Conservation (phyloP, 1,139 yeast species). For the Wickerhamomyces sp. region DNA sequence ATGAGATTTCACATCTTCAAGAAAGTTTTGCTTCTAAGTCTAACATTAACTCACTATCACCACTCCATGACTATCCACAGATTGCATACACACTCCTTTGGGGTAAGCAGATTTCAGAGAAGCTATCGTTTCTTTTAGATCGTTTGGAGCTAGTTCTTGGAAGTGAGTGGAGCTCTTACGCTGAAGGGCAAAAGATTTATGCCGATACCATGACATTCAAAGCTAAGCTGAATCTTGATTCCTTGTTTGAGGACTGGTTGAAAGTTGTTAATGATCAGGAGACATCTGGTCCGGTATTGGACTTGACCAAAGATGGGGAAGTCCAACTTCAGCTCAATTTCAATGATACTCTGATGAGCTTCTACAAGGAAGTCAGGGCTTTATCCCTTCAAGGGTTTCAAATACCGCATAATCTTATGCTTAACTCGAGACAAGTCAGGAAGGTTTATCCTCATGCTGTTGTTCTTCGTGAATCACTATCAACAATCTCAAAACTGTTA, state of each 20-base stretch:
- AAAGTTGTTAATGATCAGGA: slow-evolving; percentile 18
- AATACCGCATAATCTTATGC: slow-evolving; percentile 48
- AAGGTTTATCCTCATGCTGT: slow-evolving; percentile 56
- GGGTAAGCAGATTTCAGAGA: slow-evolving; percentile 44
- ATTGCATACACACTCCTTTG: slow-evolving; percentile 44
- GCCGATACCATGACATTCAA: slow-evolving; percentile 43
- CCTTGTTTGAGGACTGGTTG: slow-evolving; percentile 46
- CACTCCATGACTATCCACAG: slow-evolving; percentile 41
- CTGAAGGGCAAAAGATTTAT: slow-evolving; percentile 64
- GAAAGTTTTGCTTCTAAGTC: slow-evolving; percentile 29
- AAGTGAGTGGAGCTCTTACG: slow-evolving; percentile 65
- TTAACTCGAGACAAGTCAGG: slow-evolving; percentile 40
- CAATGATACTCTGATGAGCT: slow-evolving; percentile 39
- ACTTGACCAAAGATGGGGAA: slow-evolving; percentile 25
- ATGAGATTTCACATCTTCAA: slow-evolving; percentile 40
- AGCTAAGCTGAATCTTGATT: slow-evolving; percentile 40
- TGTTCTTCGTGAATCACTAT: slow-evolving; percentile 46
- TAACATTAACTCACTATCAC: slow-evolving; percentile 21
- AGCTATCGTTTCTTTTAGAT: slow-evolving; percentile 35
- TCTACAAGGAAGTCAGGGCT: slow-evolving; percentile 51
- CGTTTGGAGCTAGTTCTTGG: slow-evolving; percentile 58
- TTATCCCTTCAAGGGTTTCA: slow-evolving; percentile 49
- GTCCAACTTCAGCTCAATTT: slow-evolving; percentile 42
- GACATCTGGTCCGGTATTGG: slow-evolving; percentile 36
- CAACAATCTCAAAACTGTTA: slow-evolving; percentile 27